A percentile compares a stretch with the other conserved stretches of the same genome.
phyloP scores from a whole-genome alignment of 306 rosid genomes.

The Chamaecrista fasciculata region DNA sequence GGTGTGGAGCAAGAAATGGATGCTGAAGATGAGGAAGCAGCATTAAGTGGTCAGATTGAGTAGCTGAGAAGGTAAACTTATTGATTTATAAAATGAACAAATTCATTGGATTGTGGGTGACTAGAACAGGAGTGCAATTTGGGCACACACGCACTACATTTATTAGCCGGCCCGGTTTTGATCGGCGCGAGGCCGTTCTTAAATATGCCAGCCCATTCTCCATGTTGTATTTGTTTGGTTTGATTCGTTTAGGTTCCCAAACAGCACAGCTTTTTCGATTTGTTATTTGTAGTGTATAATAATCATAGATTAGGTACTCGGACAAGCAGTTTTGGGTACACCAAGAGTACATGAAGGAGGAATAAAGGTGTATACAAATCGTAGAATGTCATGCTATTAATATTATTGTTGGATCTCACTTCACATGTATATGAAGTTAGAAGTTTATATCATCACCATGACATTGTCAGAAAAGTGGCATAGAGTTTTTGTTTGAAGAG shows the following conservation, averaged over 20 bases:
- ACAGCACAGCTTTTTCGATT: not conserved
- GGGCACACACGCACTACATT: not conserved
- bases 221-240: not conserved
- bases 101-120: not conserved
- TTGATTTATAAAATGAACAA: not conserved
- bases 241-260: no score
- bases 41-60: slow-evolving; percentile 48
- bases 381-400: slow-evolving; percentile 21
- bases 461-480: no score
- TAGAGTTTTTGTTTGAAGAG: no score
- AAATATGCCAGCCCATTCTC: not conserved
- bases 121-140: not conserved
- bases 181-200: not conserved
- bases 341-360: not conserved
- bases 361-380: slow-evolving; percentile 26
- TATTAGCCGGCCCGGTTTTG: not conserved
- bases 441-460: slow-evolving; percentile 14
- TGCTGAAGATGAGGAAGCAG: slow-evolving; percentile 62
- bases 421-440: slow-evolving; percentile 12
- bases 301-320: not conserved
- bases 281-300: not conserved
- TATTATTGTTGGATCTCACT: slow-evolving; percentile 22
- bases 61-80: slow-evolving; percentile 36
- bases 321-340: slow-evolving; percentile 1
- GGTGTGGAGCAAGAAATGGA: slow-evolving; percentile 87